Evolutionary conservation across 257 asterid genomes (phyloP).

Genomic region (Fraxinus cuspidata): DNA sequence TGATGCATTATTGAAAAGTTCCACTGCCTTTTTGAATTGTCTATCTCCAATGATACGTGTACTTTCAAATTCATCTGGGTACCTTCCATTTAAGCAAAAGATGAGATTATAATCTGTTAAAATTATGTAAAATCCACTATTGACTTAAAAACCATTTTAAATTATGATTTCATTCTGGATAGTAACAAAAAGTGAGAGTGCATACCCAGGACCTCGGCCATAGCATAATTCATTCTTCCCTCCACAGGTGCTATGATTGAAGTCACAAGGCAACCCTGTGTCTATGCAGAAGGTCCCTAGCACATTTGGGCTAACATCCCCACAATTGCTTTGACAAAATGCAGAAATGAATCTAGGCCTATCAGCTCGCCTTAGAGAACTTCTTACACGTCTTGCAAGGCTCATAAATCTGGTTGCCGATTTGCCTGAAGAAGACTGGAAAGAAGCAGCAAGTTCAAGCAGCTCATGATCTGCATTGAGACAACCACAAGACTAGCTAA

Average conservation of each 20-base stretch:
- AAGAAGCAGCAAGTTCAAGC: slow-evolving; percentile 86
- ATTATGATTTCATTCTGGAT: slow-evolving; percentile 1
- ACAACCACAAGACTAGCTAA: slow-evolving; percentile 28
- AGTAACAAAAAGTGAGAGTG: slow-evolving; percentile 9
- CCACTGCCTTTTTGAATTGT: slow-evolving; percentile 77
- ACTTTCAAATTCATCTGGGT: slow-evolving; percentile 94
- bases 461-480: slow-evolving; percentile 73
- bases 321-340: slow-evolving; percentile 94
- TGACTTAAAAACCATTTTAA: slow-evolving; percentile 8
- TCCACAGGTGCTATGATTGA: slow-evolving; percentile 92
- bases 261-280: slow-evolving; percentile 94
- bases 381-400: slow-evolving; percentile 82
- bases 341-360: slow-evolving; percentile 88
- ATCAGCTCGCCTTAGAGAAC: slow-evolving; percentile 68
- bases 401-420: slow-evolving; percentile 65
- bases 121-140: slow-evolving; percentile 8
- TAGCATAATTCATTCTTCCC: slow-evolving; percentile 96
- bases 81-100: slow-evolving; percentile 49
- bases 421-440: slow-evolving; percentile 67
- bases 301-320: slow-evolving; percentile 98
- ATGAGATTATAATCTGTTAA: slow-evolving; percentile 16
- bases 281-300: slow-evolving; percentile 96
- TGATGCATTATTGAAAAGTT: slow-evolving; percentile 71
- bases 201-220: slow-evolving; percentile 98
- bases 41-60: slow-evolving; percentile 93